phyloP scores from a whole-genome alignment of 176 grass and related monocot species.

The Phyllostachys edulis region DNA sequence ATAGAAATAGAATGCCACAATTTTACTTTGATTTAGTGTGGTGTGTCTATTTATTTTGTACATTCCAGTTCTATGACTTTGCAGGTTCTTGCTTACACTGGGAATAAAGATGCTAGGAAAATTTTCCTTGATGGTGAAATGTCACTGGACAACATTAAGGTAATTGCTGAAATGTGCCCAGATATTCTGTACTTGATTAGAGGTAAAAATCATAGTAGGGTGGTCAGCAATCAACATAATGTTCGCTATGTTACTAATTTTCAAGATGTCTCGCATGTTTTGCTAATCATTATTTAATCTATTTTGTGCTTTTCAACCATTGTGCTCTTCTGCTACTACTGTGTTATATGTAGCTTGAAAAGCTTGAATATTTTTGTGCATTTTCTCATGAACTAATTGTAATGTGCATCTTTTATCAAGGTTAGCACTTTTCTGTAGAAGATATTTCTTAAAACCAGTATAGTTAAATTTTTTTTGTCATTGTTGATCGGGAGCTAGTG shows the following conservation, averaged over 20 bases:
- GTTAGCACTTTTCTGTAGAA: neutral
- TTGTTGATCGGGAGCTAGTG: constrained; percentile 4
- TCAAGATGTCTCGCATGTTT: neutral
- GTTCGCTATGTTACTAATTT: neutral
- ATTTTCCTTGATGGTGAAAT: constrained; percentile 67
- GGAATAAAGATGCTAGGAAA: constrained; percentile 88
- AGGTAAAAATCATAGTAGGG: neutral
- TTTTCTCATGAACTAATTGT: neutral
- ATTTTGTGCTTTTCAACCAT: neutral
- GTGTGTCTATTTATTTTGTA: neutral
- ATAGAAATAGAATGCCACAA: neutral
- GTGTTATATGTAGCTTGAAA: neutral
- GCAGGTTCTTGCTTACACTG: constrained; percentile 91
- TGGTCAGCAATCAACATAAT: neutral
- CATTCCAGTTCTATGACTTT: neutral
- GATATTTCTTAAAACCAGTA: neutral
- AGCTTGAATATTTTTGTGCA: neutral
- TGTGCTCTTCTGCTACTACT: neutral
- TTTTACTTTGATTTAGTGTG: neutral
- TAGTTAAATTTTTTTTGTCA: neutral
- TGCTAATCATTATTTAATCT: neutral
- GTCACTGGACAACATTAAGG: constrained; percentile 62
- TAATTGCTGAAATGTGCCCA: constrained; percentile 24
- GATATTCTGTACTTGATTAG: neutral
- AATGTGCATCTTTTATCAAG: neutral